Evolutionary conservation across 2,329 filamentous ascomycete genomes (phyloP).

Genomic region (Talaromyces sp.): DNA sequence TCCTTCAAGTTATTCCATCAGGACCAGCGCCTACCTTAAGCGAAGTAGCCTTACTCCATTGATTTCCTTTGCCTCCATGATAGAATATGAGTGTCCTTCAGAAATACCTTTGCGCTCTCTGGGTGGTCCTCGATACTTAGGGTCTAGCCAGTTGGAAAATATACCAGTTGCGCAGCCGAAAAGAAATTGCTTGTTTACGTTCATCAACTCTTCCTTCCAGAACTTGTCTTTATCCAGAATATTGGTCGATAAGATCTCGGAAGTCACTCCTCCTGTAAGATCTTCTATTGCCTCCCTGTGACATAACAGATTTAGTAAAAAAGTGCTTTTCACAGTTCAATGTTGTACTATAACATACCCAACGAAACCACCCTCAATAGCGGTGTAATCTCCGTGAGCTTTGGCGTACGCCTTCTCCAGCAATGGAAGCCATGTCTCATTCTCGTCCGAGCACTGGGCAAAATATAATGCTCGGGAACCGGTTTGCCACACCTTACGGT

Average conservation of each 20-base stretch:
- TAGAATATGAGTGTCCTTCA: constrained; percentile 52
- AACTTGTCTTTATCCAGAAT: constrained; percentile 67
- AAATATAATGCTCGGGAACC: constrained; percentile 75
- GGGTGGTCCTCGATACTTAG: constrained; percentile 29
- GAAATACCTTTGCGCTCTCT: constrained; percentile 41
- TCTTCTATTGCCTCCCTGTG: constrained; percentile 54
- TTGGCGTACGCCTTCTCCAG: constrained; percentile 82
- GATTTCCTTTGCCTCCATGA: constrained; percentile 56
- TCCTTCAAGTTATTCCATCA: neutral
- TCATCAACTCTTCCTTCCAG: constrained; percentile 74
- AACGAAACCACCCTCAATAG: constrained; percentile 69
- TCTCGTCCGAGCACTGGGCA: constrained; percentile 66
- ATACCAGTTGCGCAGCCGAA: constrained; percentile 45
- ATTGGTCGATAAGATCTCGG: constrained; percentile 42
- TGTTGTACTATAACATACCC: constrained; percentile 38
- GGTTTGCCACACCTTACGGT: constrained; percentile 65
- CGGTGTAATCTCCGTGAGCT: constrained; percentile 71
- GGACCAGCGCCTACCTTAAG: constrained; percentile 45
- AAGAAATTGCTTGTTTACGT: constrained; percentile 71
- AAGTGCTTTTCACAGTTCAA: neutral
- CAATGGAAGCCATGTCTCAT: constrained; percentile 77
- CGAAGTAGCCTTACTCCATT: constrained; percentile 60
- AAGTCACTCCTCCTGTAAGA: constrained; percentile 50
- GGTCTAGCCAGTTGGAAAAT: constrained; percentile 42
- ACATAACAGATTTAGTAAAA: neutral